Base-by-base conservation (phyloP, 2,329 filamentous ascomycete species). In the Claviceps arundinis region DNA sequence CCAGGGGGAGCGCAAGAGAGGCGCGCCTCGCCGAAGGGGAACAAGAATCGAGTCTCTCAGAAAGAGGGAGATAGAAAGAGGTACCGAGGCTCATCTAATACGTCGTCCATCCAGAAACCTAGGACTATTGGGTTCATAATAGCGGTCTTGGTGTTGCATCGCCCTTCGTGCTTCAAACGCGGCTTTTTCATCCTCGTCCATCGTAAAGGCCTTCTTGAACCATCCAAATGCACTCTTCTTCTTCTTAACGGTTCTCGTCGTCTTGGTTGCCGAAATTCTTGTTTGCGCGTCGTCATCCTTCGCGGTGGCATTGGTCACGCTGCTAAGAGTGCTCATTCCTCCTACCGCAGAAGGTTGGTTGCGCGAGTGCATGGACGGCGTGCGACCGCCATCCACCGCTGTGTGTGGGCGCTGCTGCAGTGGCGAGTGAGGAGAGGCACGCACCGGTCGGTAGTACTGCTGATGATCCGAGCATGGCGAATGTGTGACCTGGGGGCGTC, bases 221-320 rank as follows among this genome's bases (percentile, higher is more conserved):
- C 81, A 84, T 2, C 80, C 81, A 60, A 84, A 82, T 1, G 80
- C 78, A 58, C 81, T 83, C 56, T 78, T 75, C 70, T 84, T 84
- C 70, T 83, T 84, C 64, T 83, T 83, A 5, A 82, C 61, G 40
- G 73, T 67, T 52, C 70, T 63, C 17, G 61, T 64, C 1, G 64
- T 61, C 22, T 61, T 59, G 43, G 58, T 59, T 16, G 56, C 62
- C n/a, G 57, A 60, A 50, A 51, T 60, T 56, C 56, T 62, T 16
- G 58, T 59, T 8, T 59, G 57, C 9, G 62, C 57, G n/a, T 62
- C 57, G 1, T 68, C 67, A 42, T 73, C 68, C 41, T 73, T 68
- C 22, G 69, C 64, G 1, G 71, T 73, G 48, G 74, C 68, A 1
- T 71, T 72, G 5, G 73, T 75, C 5, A 76, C 73, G 26, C 72